phyloP scores from a whole-genome alignment of 1,284 basidiomycete genomes.

The Apiotrichum akiyoshidainum region DNA sequence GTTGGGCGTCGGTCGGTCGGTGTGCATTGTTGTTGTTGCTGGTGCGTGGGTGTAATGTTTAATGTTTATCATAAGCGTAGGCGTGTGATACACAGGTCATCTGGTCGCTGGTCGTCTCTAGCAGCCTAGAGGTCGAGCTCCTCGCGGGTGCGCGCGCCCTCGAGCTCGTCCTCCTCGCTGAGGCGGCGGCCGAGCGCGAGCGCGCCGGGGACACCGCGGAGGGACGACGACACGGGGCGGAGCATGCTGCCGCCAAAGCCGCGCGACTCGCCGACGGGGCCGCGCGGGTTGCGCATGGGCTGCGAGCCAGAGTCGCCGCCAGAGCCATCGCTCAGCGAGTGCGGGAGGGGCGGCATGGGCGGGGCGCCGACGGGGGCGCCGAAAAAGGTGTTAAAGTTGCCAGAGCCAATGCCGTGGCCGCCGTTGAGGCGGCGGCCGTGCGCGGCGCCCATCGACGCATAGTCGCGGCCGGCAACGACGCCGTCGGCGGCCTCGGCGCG shows the following conservation, averaged over 20 bases:
- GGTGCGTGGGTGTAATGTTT: background rate
- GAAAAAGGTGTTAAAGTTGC: slow-evolving; percentile 32
- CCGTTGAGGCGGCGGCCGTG: slow-evolving; percentile 29
- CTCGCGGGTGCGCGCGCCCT: slow-evolving; percentile 20
- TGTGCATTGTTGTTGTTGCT: background rate
- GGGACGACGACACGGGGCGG: slow-evolving; percentile 15
- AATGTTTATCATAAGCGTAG: background rate
- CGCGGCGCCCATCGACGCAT: slow-evolving; percentile 40
- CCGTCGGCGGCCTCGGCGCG: slow-evolving; percentile 86
- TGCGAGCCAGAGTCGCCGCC: slow-evolving; percentile 15
- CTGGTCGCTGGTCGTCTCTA: background rate
- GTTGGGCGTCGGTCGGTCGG: too few relatives aligned
- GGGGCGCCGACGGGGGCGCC: slow-evolving; percentile 32
- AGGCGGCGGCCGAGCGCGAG: slow-evolving; percentile 24
- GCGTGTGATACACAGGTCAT: background rate
- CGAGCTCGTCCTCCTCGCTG: slow-evolving; percentile 40
- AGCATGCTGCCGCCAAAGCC: slow-evolving; percentile 18
- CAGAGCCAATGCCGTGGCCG: slow-evolving; percentile 23
- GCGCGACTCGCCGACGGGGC: slow-evolving; percentile 43
- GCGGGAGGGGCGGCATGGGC: slow-evolving; percentile 40
- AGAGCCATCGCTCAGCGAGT: slow-evolving; percentile 15
- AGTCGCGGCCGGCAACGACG: slow-evolving; percentile 50
- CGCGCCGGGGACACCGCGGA: slow-evolving; percentile 22
- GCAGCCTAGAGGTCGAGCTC: slow-evolving; percentile 15
- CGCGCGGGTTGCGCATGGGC: slow-evolving; percentile 43